Evolutionary conservation across 768 basidiomycete species (phyloP), one percentile per base, ranked within the genome.

Genomic region (Chiua virens): DNA sequence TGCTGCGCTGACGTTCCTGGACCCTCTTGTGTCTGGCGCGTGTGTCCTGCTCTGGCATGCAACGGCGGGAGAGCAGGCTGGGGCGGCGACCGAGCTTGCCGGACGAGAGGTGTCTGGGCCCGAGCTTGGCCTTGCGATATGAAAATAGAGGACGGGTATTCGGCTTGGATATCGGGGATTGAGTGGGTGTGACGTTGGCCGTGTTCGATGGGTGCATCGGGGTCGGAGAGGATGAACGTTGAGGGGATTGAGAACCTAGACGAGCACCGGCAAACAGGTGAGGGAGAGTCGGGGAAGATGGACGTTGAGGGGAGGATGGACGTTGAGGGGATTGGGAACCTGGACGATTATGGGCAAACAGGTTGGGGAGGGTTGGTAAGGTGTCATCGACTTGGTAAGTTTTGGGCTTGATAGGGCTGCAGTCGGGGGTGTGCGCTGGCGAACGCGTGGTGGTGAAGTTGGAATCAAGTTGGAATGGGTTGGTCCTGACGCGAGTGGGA

Each of bases 401-500:
- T 34, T 15, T 32, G 5, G 20, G 8, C 1, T 23, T n/a, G n/a
- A n/a, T n/a, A n/a, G 65, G 66, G 7, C 55, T 67, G 20, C n/a
- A 51, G 18, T 58, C 21, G 8, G 63, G 62, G 7, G 55, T 54
- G 10, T 62, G 46, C 18, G 25, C 35, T 14, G 64, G 57, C 0
- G 64, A 57, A 44, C 52, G 37, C 23, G 40, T 7, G 37, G 52
- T 23, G 22, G 50, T 21, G 28, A 58, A 56, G 23, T 54, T 8
- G 39, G 36, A 52, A 13, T 37, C 50, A n/a, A n/a, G n/a, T 20
- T 46, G 52, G 28, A 66, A 64, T 13, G 52, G 21, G 49, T 64
- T 51, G 47, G 43, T 32, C 61, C 64, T 67, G 64, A 61, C 22
- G 13, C 67, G 64, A 56, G 69, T 58, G 63, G 66, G 57, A n/a